Conservation (phyloP, 2,329 filamentous ascomycete species). For the Hypoxylon sp. region DNA sequence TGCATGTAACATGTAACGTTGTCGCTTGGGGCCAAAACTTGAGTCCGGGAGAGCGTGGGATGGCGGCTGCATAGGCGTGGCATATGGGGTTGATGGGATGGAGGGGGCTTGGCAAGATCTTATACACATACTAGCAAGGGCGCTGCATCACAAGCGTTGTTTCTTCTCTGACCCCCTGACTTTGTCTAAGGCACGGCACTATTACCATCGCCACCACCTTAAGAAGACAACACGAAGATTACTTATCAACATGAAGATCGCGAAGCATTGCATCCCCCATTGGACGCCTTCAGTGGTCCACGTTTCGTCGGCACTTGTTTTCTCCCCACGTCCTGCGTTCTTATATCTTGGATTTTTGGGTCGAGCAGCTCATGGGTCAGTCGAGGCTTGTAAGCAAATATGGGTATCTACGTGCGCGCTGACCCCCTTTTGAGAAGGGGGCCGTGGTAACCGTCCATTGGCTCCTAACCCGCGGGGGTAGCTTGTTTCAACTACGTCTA, state of each 20-base stretch:
- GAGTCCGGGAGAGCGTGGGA: not conserved
- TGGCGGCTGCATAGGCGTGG: not conserved
- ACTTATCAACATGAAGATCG: conserved; percentile 13
- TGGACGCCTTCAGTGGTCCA: conserved; percentile 6
- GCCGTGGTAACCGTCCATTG: conserved; percentile 38
- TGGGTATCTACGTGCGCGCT: not conserved
- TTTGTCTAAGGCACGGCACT: conserved; percentile 1
- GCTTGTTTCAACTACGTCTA: conserved; percentile 29
- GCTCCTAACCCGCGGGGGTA: conserved; percentile 8
- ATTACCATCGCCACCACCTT: conserved; percentile 10
- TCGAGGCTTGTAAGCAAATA: not conserved
- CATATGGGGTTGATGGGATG: conserved; percentile 16
- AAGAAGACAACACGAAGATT: conserved; percentile 12
- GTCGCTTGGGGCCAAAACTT: conserved; percentile 18
- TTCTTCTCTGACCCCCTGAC: not conserved
- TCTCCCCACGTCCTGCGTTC: conserved; percentile 20
- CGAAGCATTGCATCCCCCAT: conserved; percentile 3
- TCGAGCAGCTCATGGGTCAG: conserved; percentile 5
- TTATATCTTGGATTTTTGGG: conserved; percentile 8
- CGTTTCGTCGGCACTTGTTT: conserved; percentile 14
- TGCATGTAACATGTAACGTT: conserved; percentile 40
- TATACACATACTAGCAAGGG: conserved; percentile 13
- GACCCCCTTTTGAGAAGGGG: not conserved
- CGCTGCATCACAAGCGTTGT: conserved; percentile 17
- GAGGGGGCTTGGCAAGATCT: conserved; percentile 30